Conservation (phyloP, 1,139 yeast species). For the Oligophagozyma castellii region DNA sequence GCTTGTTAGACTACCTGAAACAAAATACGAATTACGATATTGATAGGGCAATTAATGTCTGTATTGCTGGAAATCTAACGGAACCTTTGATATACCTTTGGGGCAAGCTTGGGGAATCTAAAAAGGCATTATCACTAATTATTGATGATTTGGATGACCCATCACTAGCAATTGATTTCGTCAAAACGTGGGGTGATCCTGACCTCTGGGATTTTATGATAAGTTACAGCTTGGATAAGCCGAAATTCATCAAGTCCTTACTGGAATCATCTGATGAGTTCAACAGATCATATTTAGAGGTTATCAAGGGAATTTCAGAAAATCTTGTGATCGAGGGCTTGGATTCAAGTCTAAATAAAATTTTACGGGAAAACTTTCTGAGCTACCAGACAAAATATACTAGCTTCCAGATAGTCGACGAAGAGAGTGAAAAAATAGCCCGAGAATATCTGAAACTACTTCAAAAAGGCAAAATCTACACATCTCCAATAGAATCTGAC, state of each 20-base stretch:
- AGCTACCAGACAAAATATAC: conserved; percentile 44
- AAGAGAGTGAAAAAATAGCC: conserved; percentile 39
- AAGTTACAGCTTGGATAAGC: conserved; percentile 56
- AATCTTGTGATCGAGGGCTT: conserved; percentile 53
- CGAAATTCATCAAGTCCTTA: conserved; percentile 60
- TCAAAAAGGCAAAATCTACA: conserved; percentile 32
- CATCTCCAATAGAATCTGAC: not conserved
- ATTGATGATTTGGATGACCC: conserved; percentile 71
- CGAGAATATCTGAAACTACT: conserved; percentile 27
- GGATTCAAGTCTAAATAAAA: conserved; percentile 44
- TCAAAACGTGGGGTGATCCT: conserved; percentile 49
- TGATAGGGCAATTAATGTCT: conserved; percentile 50
- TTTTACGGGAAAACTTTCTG: conserved; percentile 52
- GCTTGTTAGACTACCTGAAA: conserved; percentile 43
- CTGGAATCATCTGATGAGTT: conserved; percentile 54
- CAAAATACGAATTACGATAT: conserved; percentile 44
- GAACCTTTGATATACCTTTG: conserved; percentile 71
- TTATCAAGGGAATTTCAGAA: conserved; percentile 51
- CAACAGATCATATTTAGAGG: conserved; percentile 51
- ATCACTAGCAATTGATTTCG: conserved; percentile 67
- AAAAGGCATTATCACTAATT: conserved; percentile 61
- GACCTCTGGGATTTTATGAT: conserved; percentile 73
- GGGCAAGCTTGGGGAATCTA: conserved; percentile 73
- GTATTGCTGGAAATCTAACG: conserved; percentile 37
- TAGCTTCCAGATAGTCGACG: conserved; percentile 47